phyloP scores from a whole-genome alignment of 176 grass and related monocot species.

The Rhynchospora pubera region DNA sequence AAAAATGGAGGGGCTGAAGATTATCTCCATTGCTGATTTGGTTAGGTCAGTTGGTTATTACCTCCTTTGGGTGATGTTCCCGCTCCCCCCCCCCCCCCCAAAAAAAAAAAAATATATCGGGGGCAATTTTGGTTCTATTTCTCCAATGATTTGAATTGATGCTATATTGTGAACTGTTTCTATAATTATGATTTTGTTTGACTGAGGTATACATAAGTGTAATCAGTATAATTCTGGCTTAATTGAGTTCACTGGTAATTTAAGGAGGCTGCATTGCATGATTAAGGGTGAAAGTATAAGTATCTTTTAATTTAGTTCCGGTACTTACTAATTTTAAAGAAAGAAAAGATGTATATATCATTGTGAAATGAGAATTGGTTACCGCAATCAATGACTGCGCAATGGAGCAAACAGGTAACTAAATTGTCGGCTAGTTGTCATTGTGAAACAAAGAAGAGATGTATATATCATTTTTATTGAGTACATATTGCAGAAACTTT shows the following conservation, averaged over 20 bases:
- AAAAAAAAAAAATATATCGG: not conserved
- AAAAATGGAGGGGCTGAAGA: constrained; percentile 78
- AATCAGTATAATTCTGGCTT: not conserved
- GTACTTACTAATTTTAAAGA: not conserved
- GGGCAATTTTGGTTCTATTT: not conserved
- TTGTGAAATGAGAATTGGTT: not conserved
- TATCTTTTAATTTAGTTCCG: not conserved
- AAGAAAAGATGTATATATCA: no score
- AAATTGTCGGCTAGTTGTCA: not conserved
- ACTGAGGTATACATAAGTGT: not conserved
- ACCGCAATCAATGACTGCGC: not conserved
- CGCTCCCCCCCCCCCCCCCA: no score
- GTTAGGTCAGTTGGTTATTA: constrained; percentile 39
- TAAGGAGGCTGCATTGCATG: not conserved
- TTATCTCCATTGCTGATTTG: constrained; percentile 89
- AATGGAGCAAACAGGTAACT: not conserved
- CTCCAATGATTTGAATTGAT: not conserved
- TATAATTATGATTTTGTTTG: not conserved
- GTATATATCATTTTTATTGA: not conserved
- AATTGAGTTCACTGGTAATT: not conserved
- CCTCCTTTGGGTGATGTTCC: not conserved
- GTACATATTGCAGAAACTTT: not conserved
- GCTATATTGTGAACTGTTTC: not conserved
- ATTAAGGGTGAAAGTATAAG: not conserved
- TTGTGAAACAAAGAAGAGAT: not conserved